Evolutionary conservation across 768 basidiomycete species (phyloP), one percentile per base, ranked within the genome.

Genomic region (Suillus subaureus): DNA sequence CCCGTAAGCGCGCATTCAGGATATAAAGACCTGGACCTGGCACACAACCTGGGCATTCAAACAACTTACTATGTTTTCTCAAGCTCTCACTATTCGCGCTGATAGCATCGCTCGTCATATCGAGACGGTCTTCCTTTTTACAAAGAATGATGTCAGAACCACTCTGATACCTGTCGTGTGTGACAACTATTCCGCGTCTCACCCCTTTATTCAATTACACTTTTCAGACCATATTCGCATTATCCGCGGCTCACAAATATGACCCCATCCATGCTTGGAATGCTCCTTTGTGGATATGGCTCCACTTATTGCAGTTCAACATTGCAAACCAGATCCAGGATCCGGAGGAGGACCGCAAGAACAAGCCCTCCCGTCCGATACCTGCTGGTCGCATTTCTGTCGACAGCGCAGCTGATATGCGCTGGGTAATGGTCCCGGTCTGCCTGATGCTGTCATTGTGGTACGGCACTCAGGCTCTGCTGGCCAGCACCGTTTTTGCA

Each of bases 331-430:
- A 82, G 71, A 72, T 73, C 21, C 70, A 75, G 47, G 70, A 73
- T 51, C 72, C 73, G 9, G 76, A 77, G 26, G 83, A 84, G 68
- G 83, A 84, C 62, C 71, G 64, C 31, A 63, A 71, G 52, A 83
- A 84, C 61, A 81, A 82, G 54, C 77, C 78, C 2, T 79, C 77
- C 70, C 73, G 83, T 4, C 83, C 83, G 1, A 68, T 84, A 23
- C 81, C 82, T 4, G 73, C 83, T 12, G 77, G 79, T 11, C 79
- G 79, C 28, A 77, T 83, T 31, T 72, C 77, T 2, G 64, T 79
- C 12, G 33, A 35, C 15, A 69, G 77, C 21, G 78, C 83, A 6
- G 70, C 49, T n/a, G 52, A 66, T 0, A 69, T 82, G n/a, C 79
- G 79, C 31, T 78, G 79, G 76, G n/a, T 71, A 2, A 72, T 78